phyloP scores from a whole-genome alignment of 306 rosid genomes.

The Quercus agrifolia region DNA sequence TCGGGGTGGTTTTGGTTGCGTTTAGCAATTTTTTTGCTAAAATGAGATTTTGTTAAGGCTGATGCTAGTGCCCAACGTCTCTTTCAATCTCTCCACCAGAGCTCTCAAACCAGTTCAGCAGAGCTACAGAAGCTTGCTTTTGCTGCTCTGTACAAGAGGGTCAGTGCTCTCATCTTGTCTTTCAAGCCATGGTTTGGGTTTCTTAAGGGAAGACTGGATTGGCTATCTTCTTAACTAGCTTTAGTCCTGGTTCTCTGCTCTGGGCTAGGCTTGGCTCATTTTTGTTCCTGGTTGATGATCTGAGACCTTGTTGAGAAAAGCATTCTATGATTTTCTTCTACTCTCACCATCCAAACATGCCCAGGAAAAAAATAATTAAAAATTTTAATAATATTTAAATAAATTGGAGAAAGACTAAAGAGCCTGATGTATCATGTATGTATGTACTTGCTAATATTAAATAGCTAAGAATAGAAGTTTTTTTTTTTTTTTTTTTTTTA shows the following conservation, averaged over 20 bases:
- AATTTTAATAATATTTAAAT: no score
- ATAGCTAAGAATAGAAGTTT: no score
- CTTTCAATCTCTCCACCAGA: no score
- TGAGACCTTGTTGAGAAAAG: constrained; percentile 88
- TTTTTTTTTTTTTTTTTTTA: no score
- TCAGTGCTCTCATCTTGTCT: constrained; percentile 80
- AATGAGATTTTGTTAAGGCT: no score
- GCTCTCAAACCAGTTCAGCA: constrained; percentile 36
- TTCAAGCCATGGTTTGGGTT: constrained; percentile 87
- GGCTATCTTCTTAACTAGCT: constrained; percentile 31
- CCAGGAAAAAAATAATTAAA: constrained; percentile 12
- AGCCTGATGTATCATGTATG: no score
- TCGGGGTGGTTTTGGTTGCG: no score
- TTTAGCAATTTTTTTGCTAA: no score
- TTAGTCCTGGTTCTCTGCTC: constrained; percentile 23
- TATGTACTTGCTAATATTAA: no score
- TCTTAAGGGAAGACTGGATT: constrained; percentile 30
- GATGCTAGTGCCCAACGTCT: no score
- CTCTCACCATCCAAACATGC: constrained; percentile 32
- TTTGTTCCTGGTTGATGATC: constrained; percentile 16
- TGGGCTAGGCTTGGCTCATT: constrained; percentile 19
- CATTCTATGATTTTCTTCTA: constrained; percentile 38
- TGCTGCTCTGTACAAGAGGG: constrained; percentile 80
- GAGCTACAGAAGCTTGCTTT: constrained; percentile 61
- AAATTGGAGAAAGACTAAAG: no score